Evolutionary conservation across 805 yeast species (phyloP).

Genomic region (Pichia kluyveri): DNA sequence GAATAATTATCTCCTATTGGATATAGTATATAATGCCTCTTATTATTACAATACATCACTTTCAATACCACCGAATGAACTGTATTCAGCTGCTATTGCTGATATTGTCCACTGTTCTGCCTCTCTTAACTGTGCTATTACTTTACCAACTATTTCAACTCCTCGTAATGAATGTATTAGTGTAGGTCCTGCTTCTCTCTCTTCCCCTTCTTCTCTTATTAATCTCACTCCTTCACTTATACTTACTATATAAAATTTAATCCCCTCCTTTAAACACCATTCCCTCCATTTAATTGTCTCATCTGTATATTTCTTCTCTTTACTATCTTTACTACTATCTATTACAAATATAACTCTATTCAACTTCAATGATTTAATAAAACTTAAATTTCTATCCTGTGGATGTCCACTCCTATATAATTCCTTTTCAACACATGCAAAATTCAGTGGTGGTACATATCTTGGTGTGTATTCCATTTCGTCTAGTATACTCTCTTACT

Average conservation of each 20-base stretch:
- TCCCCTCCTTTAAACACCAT: background rate
- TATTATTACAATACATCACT: background rate
- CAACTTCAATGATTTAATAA: slow-evolving; percentile 57
- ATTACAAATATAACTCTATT: slow-evolving; percentile 11
- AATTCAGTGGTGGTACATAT: slow-evolving; percentile 86
- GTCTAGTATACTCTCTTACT: background rate
- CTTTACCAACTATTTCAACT: background rate
- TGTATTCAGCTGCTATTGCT: background rate
- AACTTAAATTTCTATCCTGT: slow-evolving; percentile 75
- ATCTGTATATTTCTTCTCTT: background rate
- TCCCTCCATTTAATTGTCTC: background rate
- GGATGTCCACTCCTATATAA: slow-evolving; percentile 93
- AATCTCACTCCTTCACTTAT: background rate
- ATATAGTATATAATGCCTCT: too few species aligned
- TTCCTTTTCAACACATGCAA: slow-evolving; percentile 79
- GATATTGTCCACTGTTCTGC: background rate
- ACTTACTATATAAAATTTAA: background rate
- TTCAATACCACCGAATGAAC: background rate
- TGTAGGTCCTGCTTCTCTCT: background rate
- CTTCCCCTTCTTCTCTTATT: too few species aligned
- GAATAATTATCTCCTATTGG: too few species aligned
- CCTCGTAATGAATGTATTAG: background rate
- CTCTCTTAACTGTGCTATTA: background rate
- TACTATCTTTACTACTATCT: too few species aligned
- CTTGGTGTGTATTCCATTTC: slow-evolving; percentile 13